Evolutionary conservation across 345 rosid genomes (phyloP), one percentile per base, ranked within the genome.

Genomic region (Anacardium occidentale): DNA sequence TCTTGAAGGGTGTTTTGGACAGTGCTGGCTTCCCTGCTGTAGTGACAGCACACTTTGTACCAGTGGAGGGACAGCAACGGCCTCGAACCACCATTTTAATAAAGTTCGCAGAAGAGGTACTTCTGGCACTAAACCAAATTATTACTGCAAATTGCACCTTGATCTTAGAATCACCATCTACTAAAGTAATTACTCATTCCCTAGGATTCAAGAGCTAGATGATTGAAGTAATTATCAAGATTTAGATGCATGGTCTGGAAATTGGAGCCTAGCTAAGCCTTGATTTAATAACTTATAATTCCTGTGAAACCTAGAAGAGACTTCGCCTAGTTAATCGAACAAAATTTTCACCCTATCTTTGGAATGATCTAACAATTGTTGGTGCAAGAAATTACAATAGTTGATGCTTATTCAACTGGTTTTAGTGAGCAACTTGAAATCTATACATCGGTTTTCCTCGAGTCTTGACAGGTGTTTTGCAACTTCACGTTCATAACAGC

Each of bases 41-140:
- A 17, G 98, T 95, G 74, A 95, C 98, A 20, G 96, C 99, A 25
- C 99, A 95, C 85, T 95, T 95, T 80, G 98, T 95, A 69, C 99
- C 99, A 4, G 85, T 93, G 76, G 99, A 95, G 74, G 99, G 99
- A 26, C 98, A 86, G 79, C 99, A 91, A 62, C 89, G 98, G 68
- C 97, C 97, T 55, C 86, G 98, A 40, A 95, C 98, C n/a, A 92
- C 99, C 76, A 95, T 95, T 71, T 83, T 95, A 82, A 92, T 95
- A 74, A 95, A 95, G 78, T 95, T 95, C 83, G 89, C 91, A 17
- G 99, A 92, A 81, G 99, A 90, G 99, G 99, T 95, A 62, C 75
- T 40, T 25, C 26, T 52, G 67, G 50, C 17, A 25, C 24, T 60
- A 40, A 0, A 47, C 66, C 48, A 32, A 15, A 21, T 61, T 37